phyloP scores from a whole-genome alignment of 345 rosid genomes.

The Lepidium africanum region DNA sequence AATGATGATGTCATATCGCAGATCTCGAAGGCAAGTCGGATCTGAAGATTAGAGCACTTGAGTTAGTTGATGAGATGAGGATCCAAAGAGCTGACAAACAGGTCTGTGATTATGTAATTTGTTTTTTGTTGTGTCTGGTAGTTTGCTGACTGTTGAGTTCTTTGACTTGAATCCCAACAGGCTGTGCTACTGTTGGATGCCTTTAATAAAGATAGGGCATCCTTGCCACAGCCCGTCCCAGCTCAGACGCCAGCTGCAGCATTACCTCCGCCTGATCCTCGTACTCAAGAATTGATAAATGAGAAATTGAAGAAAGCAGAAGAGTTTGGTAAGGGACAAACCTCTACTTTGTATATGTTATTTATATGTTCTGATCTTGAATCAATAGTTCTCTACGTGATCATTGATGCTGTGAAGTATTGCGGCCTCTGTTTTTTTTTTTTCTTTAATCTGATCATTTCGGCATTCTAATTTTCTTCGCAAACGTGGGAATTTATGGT shows the following conservation, averaged over 20 bases:
- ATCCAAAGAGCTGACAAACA: conserved; percentile 90
- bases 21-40: conserved; percentile 96
- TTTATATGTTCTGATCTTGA: neutral
- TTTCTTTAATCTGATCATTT: neutral
- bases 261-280: conserved; percentile 77
- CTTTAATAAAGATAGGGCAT: conserved; percentile 95
- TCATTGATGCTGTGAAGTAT: neutral
- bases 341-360: neutral
- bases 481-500: neutral
- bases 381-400: neutral
- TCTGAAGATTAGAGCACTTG: conserved; percentile 79
- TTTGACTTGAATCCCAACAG: conserved; percentile 35
- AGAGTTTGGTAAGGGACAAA: conserved; percentile 68
- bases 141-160: neutral
- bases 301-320: conserved; percentile 98
- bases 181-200: conserved; percentile 93
- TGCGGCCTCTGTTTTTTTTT: neutral
- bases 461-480: neutral
- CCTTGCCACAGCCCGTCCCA: conserved; percentile 84
- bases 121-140: neutral
- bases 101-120: conserved; percentile 36
- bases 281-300: conserved; percentile 95
- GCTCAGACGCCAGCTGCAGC: conserved; percentile 67
- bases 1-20: conserved; percentile 22
- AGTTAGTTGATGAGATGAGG: conserved; percentile 89